Evolutionary conservation across 2,329 filamentous ascomycete species (phyloP), one percentile per base, ranked within the genome.

Genomic region (Fusarium verticillioides): DNA sequence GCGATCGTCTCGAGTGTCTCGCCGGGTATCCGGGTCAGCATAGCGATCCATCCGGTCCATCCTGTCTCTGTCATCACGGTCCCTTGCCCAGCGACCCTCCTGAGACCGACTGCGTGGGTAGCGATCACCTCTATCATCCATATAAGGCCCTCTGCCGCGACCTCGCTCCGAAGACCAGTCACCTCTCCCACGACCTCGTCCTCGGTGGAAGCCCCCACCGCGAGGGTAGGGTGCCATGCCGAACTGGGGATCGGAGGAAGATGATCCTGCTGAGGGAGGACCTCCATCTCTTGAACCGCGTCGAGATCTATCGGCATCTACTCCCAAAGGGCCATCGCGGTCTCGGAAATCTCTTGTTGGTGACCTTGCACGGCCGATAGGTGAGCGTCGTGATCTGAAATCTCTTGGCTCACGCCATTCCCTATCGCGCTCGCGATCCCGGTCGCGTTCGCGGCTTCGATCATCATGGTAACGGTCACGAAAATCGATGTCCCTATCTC

Each of bases 201-300:
- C 89, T 60, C 88, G 85, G 34, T 82, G 80, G 66, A 89, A 88
- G 10, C 88, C 88, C 36, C 87, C 87, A 26, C 90, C 88, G 16
- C 88, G 87, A 61, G 87, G 86, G 13, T 87, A 85, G 15, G 85
- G 85, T 13, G 85, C 81, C 68, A 82, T 78, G 23, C 85, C 87
- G 63, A 92, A 91, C 2, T 88, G 86, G 18, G 89, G 87, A 70
- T 95, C 93, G 0, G 92, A 93, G 28, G 90, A 90, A 15, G 90
- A 90, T 7, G 93, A 94, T 9, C 91, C 91, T 23, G 91, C 92
- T 4, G 92, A 93, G 28, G 90, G 87, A 16, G 93, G 92, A 0
- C 92, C 84, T 15, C 81, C 93, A 76, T 95, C 93, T 77, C 93
- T 87, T 13, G 92, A 94, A 21, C 88, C 90, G 52, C 92, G 87